Evolutionary conservation across 2,329 filamentous ascomycete genomes (phyloP), one percentile per base, ranked within the genome.

Genomic region (Daldinia eschscholtzii): DNA sequence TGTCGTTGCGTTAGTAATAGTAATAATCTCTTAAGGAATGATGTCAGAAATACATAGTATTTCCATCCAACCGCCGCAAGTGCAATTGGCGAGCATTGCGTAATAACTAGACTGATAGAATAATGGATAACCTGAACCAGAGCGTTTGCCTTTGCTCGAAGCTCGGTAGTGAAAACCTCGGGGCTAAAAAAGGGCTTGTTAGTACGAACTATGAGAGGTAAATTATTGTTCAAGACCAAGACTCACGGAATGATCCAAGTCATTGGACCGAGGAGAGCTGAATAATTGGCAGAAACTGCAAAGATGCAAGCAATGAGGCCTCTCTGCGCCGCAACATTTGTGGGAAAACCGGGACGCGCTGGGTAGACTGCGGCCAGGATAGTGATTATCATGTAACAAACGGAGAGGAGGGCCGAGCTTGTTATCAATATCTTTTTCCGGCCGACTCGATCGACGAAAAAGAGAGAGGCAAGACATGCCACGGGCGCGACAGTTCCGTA

Each of bases 211-310:
- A 15, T 1, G 1, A 61, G 12, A 6, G 4, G 26, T 18, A 30
- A 18, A 37, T 13, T 1, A 13, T 37, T 37, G 13, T 1, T 9
- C 1, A 4, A 23, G 2, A 12, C 10, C 10, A 62, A 7, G 37
- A 76, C 79, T 67, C 33, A 81, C 80, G 80, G 80, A 23, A 82
- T 81, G 6, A 82, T 82, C 80, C 80, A 82, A 0, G 80, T 81
- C 80, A 82, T 81, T 0, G 80, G 80, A 0, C 80, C 80, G 4
- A 82, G 68, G 1, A 82, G 70, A 15, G 80, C 80, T 5, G 77
- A 79, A 57, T 79, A 79, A 53, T 78, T 79, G 18, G 78, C 78
- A 12, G 80, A 82, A 2, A 81, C 80, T 20, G 79, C 77, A 65
- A 82, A 82, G 1, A 82, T 80, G 10, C 80, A 82, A 0, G 80